Evolutionary conservation across 225 moss, liverwort and hornwort species (phyloP).

Genomic region (Physcomitrium patens): DNA sequence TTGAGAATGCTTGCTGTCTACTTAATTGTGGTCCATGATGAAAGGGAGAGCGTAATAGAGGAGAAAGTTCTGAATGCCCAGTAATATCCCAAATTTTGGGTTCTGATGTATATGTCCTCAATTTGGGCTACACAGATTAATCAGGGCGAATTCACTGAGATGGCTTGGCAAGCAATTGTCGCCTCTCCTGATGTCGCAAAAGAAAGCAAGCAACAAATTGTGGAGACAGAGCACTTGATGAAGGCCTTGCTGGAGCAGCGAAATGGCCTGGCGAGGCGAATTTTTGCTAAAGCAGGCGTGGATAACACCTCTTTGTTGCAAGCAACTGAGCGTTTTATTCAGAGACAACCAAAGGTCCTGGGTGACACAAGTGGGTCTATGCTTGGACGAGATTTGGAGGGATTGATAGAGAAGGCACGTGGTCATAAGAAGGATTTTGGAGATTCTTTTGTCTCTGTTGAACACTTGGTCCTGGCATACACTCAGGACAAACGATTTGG

Average conservation of each 20-base stretch:
- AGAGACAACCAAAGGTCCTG: constrained; percentile 89
- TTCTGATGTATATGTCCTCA: not conserved
- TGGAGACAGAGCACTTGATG: constrained; percentile 96
- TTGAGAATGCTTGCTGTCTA: no score
- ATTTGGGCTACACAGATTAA: constrained; percentile 64
- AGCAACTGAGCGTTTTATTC: constrained; percentile 85
- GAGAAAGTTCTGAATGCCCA: not conserved
- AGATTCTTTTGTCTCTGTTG: constrained; percentile 93
- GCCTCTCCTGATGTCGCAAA: constrained; percentile 93
- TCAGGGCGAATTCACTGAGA: constrained; percentile 91
- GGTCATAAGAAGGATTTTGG: constrained; percentile 77
- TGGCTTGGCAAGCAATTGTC: constrained; percentile 97
- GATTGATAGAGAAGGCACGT: constrained; percentile 77
- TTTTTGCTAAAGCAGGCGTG: constrained; percentile 93
- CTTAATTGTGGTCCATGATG: not conserved
- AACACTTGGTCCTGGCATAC: constrained; percentile 86
- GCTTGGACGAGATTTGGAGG: constrained; percentile 93
- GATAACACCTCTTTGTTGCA: constrained; percentile 94
- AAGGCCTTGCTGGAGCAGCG: constrained; percentile 96
- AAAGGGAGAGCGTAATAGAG: no score
- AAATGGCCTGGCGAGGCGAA: constrained; percentile 90
- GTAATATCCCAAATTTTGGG: not conserved
- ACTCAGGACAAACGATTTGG: constrained; percentile 87
- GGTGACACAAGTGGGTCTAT: constrained; percentile 93
- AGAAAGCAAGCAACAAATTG: constrained; percentile 96